phyloP scores from a whole-genome alignment of 139 green algal genomes.

The Pseudopediastrum boryanum region DNA sequence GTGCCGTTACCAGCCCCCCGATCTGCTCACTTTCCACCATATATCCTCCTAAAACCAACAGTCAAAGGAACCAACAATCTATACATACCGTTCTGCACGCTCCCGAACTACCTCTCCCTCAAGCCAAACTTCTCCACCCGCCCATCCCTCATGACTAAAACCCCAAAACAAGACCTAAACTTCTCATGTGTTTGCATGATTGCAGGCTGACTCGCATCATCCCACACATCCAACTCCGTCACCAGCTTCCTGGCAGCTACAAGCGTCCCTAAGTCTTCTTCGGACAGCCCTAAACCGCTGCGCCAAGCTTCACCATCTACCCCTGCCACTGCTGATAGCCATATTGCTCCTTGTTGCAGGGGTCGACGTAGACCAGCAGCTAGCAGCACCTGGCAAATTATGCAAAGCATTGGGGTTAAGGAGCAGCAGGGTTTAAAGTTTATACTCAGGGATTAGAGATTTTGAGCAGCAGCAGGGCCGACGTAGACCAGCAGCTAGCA shows the following conservation, averaged over 20 bases:
- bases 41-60: too few relatives aligned
- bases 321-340: neutral
- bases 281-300: neutral
- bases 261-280: conserved; percentile 11
- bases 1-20: too few relatives aligned
- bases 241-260: conserved; percentile 9
- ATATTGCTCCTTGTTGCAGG: conserved; percentile 12
- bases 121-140: too few relatives aligned
- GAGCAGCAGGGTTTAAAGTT: too few relatives aligned
- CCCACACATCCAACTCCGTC: conserved; percentile 29
- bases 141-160: conserved; percentile 17
- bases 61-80: too few relatives aligned
- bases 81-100: too few relatives aligned
- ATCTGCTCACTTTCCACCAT: too few relatives aligned
- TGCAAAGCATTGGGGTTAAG: neutral
- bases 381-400: conserved; percentile 28
- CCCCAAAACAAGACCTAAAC: conserved; percentile 36
- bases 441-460: too few relatives aligned
- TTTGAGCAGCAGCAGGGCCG: too few relatives aligned
- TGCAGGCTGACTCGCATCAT: conserved; percentile 22
- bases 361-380: conserved; percentile 20
- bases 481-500: conserved; percentile 24
- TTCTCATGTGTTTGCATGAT: conserved; percentile 18
- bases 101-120: too few relatives aligned
- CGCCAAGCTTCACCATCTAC: neutral